phyloP scores from a whole-genome alignment of 2,329 filamentous ascomycete species.

The Anisogramma anomala region DNA sequence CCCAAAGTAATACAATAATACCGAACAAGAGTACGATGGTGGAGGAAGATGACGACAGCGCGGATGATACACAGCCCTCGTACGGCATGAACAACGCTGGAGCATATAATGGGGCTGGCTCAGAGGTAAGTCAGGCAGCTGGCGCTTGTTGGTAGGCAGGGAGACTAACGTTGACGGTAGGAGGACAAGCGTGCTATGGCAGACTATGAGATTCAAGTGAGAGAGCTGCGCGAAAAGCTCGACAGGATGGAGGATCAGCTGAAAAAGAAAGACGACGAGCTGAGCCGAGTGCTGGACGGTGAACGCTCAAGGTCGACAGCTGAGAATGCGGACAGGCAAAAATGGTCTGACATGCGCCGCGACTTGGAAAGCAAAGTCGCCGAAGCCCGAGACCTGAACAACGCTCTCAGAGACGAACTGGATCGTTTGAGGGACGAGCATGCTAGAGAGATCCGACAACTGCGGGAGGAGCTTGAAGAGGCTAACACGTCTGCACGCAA shows the following conservation, averaged over 20 bases:
- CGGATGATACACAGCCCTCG: slow-evolving; percentile 49
- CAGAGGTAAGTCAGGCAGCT: slow-evolving; percentile 25
- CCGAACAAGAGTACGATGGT: slow-evolving; percentile 97
- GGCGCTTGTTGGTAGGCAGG: not conserved
- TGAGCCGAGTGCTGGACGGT: slow-evolving; percentile 46
- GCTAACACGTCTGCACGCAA: slow-evolving; percentile 26
- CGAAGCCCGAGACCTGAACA: slow-evolving; percentile 65
- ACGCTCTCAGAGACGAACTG: slow-evolving; percentile 67
- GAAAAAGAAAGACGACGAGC: slow-evolving; percentile 56
- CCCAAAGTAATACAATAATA: slow-evolving; percentile 91
- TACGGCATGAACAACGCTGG: slow-evolving; percentile 28
- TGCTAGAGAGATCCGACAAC: slow-evolving; percentile 46
- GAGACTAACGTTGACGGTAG: slow-evolving; percentile 22
- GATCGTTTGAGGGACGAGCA: slow-evolving; percentile 62
- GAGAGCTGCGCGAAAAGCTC: slow-evolving; percentile 62
- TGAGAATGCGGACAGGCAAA: slow-evolving; percentile 52
- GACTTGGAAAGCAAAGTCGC: slow-evolving; percentile 63
- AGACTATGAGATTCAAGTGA: slow-evolving; percentile 70
- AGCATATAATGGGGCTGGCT: slow-evolving; percentile 15
- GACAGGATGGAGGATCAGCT: slow-evolving; percentile 58
- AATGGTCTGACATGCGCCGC: slow-evolving; percentile 54
- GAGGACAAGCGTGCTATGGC: slow-evolving; percentile 61
- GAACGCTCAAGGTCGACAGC: slow-evolving; percentile 43
- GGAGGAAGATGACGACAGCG: slow-evolving; percentile 77
- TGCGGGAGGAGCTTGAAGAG: slow-evolving; percentile 53